These are phyloP conservation scores for Heterobasidion annosum DNA, from an alignment of 1,284 basidiomycete genomes.

Conservation along the genomic window DNA sequence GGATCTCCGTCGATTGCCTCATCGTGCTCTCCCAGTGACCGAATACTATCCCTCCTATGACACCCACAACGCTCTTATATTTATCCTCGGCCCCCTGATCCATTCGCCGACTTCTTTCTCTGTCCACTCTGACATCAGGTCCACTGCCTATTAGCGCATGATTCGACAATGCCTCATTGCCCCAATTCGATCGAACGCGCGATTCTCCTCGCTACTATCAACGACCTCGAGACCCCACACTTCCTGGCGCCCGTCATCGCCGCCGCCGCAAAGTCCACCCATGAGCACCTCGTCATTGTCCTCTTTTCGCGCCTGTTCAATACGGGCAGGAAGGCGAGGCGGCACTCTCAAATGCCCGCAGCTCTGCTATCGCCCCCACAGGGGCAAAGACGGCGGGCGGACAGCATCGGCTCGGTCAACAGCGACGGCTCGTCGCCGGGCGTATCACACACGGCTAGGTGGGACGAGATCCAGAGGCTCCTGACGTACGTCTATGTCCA, in stretches of 20 bases:
- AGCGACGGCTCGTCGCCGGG: conserved; percentile 13
- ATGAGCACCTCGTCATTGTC: conserved; percentile 46
- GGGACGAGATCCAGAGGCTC: conserved; percentile 54
- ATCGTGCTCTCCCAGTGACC: no score
- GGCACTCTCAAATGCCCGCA: neutral
- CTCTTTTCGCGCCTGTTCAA: conserved; percentile 54
- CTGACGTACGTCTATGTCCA: conserved; percentile 71
- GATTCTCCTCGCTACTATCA: conserved; percentile 45
- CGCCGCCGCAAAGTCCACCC: conserved; percentile 35
- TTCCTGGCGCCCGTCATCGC: conserved; percentile 45
- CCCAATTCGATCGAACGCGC: conserved; percentile 17
- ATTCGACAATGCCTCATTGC: conserved; percentile 8
- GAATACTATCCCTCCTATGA: no score
- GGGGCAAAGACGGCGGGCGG: neutral
- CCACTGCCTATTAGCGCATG: conserved; percentile 3
- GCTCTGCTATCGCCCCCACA: neutral
- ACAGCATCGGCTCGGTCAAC: conserved; percentile 3
- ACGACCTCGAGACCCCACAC: conserved; percentile 36
- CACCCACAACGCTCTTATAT: no score
- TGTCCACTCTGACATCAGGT: neutral
- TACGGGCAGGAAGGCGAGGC: conserved; percentile 11
- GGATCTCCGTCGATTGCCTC: no score
- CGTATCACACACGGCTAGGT: conserved; percentile 41
- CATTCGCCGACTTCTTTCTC: neutral
- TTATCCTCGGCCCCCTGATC: neutral